Conservation (phyloP, 768 basidiomycete genomes). For the Lactarius deliciosus region DNA sequence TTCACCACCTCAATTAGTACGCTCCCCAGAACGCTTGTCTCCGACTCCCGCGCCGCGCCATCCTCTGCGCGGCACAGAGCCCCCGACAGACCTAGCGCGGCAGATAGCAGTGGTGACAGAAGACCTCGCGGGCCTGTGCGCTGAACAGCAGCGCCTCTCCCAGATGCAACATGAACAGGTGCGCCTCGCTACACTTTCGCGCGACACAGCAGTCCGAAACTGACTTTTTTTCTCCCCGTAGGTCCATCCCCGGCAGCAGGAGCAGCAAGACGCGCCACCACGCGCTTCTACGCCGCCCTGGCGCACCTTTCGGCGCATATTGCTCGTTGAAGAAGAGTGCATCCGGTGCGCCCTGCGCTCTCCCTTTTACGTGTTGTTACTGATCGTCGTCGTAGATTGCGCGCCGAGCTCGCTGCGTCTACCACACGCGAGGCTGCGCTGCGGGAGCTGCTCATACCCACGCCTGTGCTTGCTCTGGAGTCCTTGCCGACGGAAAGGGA, state of each 20-base stretch:
- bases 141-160: constrained; percentile 18
- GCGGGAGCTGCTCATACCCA: constrained; percentile 13
- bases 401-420: constrained; percentile 27
- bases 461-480: neutral
- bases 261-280: neutral
- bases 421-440: constrained; percentile 20
- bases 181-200: neutral
- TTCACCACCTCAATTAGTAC: neutral
- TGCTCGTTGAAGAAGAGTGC: constrained; percentile 30
- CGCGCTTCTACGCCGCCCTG: neutral
- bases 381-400: constrained; percentile 15
- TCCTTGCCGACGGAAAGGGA: constrained; percentile 12
- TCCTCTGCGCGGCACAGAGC: neutral
- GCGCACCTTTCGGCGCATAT: constrained; percentile 15
- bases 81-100: constrained; percentile 8
- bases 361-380: neutral
- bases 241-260: neutral
- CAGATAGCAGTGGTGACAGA: constrained; percentile 21
- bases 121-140: constrained; percentile 10
- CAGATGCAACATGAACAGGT: constrained; percentile 9
- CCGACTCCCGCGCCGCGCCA: neutral
- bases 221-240: neutral
- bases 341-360: constrained; percentile 20
- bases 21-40: neutral
- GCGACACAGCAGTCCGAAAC: neutral